Evolutionary conservation across 2,329 filamentous ascomycete species (phyloP).

Genomic region (Ilyonectria robusta): DNA sequence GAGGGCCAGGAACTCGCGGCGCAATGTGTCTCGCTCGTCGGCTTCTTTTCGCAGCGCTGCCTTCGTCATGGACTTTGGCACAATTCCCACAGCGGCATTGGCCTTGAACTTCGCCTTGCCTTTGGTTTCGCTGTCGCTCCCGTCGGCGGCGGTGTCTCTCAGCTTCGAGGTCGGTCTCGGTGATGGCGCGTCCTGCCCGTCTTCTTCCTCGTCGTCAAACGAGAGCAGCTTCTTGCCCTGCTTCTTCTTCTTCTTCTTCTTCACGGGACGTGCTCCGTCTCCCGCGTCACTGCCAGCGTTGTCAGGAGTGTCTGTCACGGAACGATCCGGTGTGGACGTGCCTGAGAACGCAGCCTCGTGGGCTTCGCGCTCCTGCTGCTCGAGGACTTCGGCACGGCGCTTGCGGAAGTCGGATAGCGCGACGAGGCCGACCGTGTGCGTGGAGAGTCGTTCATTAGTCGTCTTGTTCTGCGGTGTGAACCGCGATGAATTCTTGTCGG

Average conservation of each 20-base stretch:
- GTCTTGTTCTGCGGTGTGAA: conserved; percentile 84
- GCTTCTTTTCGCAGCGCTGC: conserved; percentile 84
- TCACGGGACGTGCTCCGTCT: conserved; percentile 40
- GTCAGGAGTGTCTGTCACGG: conserved; percentile 64
- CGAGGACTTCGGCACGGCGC: conserved; percentile 92
- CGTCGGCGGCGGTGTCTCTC: conserved; percentile 54
- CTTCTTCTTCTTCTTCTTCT: conserved; percentile 63
- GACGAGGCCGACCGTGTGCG: conserved; percentile 91
- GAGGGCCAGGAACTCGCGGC: conserved; percentile 84
- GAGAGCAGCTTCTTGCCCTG: conserved; percentile 66
- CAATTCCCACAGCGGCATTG: conserved; percentile 72
- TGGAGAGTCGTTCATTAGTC: conserved; percentile 86
- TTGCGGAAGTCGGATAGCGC: conserved; percentile 95
- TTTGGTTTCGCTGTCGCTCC: conserved; percentile 47
- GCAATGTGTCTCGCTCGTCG: conserved; percentile 81
- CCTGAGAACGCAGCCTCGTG: conserved; percentile 70
- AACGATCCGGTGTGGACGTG: conserved; percentile 64
- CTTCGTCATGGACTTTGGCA: conserved; percentile 80
- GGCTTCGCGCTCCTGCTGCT: conserved; percentile 88
- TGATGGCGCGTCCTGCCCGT: conserved; percentile 63
- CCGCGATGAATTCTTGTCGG: conserved; percentile 63
- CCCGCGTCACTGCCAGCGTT: conserved; percentile 55
- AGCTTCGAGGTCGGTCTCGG: conserved; percentile 48
- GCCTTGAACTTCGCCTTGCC: conserved; percentile 67
- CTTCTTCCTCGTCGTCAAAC: conserved; percentile 79